Evolutionary conservation across 2,329 filamentous ascomycete genomes (phyloP).

Genomic region (Coniosporium uncinatum): DNA sequence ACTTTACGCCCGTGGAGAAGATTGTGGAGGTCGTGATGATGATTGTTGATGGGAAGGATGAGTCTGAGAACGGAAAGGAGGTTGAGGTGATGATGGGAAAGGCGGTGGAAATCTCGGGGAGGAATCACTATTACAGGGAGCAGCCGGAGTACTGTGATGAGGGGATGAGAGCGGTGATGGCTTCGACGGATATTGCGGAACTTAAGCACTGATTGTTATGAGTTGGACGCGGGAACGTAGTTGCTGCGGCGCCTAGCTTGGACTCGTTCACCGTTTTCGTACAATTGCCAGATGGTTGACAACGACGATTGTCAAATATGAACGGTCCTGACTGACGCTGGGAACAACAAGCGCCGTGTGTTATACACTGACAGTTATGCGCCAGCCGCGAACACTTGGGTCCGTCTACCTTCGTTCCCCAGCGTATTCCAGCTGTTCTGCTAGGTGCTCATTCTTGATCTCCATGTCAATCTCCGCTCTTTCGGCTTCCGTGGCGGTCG

Average conservation of each 20-base stretch:
- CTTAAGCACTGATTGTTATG: neutral
- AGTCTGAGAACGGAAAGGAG: constrained; percentile 11
- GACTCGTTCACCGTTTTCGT: too few species aligned
- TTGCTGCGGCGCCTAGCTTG: too few species aligned
- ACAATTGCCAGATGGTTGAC: too few species aligned
- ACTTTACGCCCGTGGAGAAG: constrained; percentile 23
- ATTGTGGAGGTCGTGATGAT: constrained; percentile 19
- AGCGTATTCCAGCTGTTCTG: constrained; percentile 1
- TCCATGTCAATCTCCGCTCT: constrained; percentile 11
- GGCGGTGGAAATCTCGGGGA: constrained; percentile 1
- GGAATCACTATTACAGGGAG: constrained; percentile 5
- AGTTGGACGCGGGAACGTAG: too few species aligned
- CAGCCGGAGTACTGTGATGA: constrained; percentile 4
- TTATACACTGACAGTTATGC: too few species aligned
- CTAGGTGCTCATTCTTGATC: constrained; percentile 6
- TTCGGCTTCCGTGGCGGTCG: constrained; percentile 13
- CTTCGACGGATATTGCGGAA: constrained; percentile 1
- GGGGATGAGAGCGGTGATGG: constrained; percentile 1
- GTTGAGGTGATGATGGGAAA: constrained; percentile 14
- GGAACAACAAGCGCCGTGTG: too few species aligned
- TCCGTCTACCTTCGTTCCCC: too few species aligned
- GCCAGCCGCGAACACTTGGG: too few species aligned
- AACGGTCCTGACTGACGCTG: too few species aligned
- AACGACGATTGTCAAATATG: too few species aligned
- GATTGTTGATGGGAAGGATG: constrained; percentile 18